Evolutionary conservation across 352 stramenopile species (phyloP).

Genomic region (Globisporangium paroecandrum): DNA sequence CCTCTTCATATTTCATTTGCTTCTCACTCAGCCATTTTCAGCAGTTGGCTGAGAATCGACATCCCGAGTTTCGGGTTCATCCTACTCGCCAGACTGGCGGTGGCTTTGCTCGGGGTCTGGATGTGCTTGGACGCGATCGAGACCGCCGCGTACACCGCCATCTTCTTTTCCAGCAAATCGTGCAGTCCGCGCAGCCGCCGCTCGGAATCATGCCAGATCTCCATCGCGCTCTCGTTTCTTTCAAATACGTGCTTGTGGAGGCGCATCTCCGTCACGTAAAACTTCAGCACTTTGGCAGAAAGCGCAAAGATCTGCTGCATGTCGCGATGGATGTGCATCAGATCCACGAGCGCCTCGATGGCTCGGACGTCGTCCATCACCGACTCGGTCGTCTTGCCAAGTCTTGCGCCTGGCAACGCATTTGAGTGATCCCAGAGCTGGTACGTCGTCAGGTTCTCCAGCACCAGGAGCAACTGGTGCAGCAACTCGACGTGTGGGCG

Average conservation of each 20-base stretch:
- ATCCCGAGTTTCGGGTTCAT: slow-evolving; percentile 68
- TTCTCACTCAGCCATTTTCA: slow-evolving; percentile 37
- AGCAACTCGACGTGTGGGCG: slow-evolving; percentile 94
- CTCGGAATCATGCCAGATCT: slow-evolving; percentile 49
- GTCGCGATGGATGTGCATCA: slow-evolving; percentile 94
- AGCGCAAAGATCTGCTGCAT: slow-evolving; percentile 83
- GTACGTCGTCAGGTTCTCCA: slow-evolving; percentile 88
- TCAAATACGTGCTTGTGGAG: slow-evolving; percentile 17
- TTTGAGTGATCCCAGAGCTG: slow-evolving; percentile 23
- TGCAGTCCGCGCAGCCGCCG: slow-evolving; percentile 46
- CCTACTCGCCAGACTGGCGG: slow-evolving; percentile 48
- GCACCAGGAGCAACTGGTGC: slow-evolving; percentile 73
- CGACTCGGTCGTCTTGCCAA: slow-evolving; percentile 38
- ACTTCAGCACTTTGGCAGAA: slow-evolving; percentile 52
- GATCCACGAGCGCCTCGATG: slow-evolving; percentile 89
- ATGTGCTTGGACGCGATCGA: slow-evolving; percentile 18
- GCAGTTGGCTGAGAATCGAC: slow-evolving; percentile 46
- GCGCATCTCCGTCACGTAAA: slow-evolving; percentile 45
- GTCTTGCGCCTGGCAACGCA: slow-evolving; percentile 13
- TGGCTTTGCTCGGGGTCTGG: slow-evolving; percentile 12
- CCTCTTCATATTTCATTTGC: slow-evolving; percentile 9
- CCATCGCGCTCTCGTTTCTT: slow-evolving; percentile 2
- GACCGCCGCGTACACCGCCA: slow-evolving; percentile 47
- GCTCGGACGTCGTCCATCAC: slow-evolving; percentile 55
- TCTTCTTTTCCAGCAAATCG: slow-evolving; percentile 52